Evolutionary conservation across 805 yeast species (phyloP), one percentile per base, ranked within the genome.

Genomic region (Pichia exigua): DNA sequence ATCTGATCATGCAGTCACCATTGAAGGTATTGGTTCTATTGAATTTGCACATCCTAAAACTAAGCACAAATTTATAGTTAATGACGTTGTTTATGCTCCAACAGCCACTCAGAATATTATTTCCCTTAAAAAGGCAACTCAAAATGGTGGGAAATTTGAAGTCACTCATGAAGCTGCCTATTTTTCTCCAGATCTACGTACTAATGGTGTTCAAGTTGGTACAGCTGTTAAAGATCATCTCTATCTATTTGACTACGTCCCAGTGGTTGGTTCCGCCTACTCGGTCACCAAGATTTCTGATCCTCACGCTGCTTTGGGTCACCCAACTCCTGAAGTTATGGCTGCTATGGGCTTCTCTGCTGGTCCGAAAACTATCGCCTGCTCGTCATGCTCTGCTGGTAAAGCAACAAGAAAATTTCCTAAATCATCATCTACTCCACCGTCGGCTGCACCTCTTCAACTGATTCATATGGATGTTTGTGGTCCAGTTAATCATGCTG

Each of bases 261-360:
- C 38, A 15, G 18, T 32, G 4, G 38, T 32, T 15, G 38, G 38
- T 13, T 32, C 38, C 17, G 8, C 38, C 4, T 32, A 4, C 17
- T 32, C 38, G 5, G 38, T 17, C 17, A 32, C 38, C 4, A 13
- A 15, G 5, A 3, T 4, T 5, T 32, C 38, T 8, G 8, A 32
- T 32, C 18, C 13, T 11, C 44, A 42, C 24, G 44, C 44, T 22
- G 44, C 44, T 8, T 26, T 46, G 6, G 44, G 44, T 27, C 49
- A 46, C 21, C 49, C 44, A 24, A 28, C 49, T 24, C 44, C 49
- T 2, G 44, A 35, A 24, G 27, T 46, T 40, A 46, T 46, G 49
- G 9, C 35, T 15, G n/a, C n/a, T 18, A 17, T 46, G 20, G 49
- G 44, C 11, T 27, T 18, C 12, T 12, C 42, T 13, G 12, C 18